Conservation (phyloP, 768 basidiomycete species). For the Panellus pusillus region DNA sequence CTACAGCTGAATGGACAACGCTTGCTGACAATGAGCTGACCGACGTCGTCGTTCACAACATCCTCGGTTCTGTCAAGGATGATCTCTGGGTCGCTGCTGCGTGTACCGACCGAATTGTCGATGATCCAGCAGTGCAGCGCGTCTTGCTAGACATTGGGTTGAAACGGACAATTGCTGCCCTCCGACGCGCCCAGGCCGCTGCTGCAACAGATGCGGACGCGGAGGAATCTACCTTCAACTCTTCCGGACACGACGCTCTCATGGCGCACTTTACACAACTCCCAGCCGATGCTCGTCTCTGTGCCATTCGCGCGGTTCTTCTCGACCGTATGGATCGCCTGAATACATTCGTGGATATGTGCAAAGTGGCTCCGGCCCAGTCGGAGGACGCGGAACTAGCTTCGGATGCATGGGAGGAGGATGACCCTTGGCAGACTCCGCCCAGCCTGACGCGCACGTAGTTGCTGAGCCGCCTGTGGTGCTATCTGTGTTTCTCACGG, state of each 20-base stretch:
- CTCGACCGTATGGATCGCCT: slow-evolving; percentile 67
- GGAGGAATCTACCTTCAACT: slow-evolving; percentile 14
- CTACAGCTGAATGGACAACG: slow-evolving; percentile 50
- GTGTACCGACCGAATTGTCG: slow-evolving; percentile 65
- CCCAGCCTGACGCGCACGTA: slow-evolving; percentile 29
- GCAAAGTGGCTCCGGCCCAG: slow-evolving; percentile 38
- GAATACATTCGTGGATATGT: slow-evolving; percentile 70
- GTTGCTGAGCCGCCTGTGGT: slow-evolving; percentile 44
- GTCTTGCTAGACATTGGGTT: slow-evolving; percentile 65
- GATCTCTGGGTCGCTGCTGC: slow-evolving; percentile 82
- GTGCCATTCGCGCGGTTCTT: slow-evolving; percentile 64
- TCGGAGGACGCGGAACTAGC: slow-evolving; percentile 47
- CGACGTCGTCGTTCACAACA: slow-evolving; percentile 42
- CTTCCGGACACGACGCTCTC: slow-evolving; percentile 31
- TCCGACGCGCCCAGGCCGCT: slow-evolving; percentile 46
- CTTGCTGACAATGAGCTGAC: slow-evolving; percentile 62
- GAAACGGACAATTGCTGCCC: slow-evolving; percentile 50
- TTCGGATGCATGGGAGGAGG: slow-evolving; percentile 71
- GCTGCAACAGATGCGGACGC: slow-evolving; percentile 24
- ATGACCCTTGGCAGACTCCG: slow-evolving; percentile 71
- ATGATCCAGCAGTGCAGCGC: slow-evolving; percentile 54
- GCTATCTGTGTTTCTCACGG: slow-evolving; percentile 63
- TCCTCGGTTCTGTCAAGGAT: slow-evolving; percentile 54
- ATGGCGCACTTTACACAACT: slow-evolving; percentile 53
- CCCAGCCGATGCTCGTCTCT: slow-evolving; percentile 65